Evolutionary conservation across 2,329 filamentous ascomycete genomes (phyloP), one percentile per base, ranked within the genome.

Genomic region (Fusarium sublunatum): DNA sequence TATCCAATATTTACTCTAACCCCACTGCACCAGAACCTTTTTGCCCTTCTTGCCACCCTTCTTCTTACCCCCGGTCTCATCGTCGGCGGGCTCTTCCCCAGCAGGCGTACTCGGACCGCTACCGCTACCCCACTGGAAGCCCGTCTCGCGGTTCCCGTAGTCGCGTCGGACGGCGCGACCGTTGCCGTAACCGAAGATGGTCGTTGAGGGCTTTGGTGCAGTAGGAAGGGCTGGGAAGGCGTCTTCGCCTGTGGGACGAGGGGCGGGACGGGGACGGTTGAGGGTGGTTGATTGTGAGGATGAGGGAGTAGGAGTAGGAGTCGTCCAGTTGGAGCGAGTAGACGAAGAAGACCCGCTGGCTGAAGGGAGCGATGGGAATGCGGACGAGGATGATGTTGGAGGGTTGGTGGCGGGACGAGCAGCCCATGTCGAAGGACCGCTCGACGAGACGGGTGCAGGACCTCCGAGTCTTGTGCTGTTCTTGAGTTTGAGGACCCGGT

Each of bases 181-280:
- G 5, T 78, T 75, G 2, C 86, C 86, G 66, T 88, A 88, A 3
- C 85, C 85, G 51, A 88, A 87, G 40, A 88, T 86, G 0, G 84
- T 86, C 2, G 84, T 87, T 38, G 80, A 79, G 4, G 85, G 84
- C 70, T 88, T 97, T 0, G 91, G 84, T 2, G 92, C 93, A 0
- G 88, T 83, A 0, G 93, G 93, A 1, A 97, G 82, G 2, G 92
- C 89, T 0, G 93, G 94, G 76, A 97, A 97, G 0, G 88, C 87
- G 61, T 93, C 89, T 40, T 78, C 77, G 42, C 74, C 76, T 28
- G 71, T 72, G 25, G 70, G 58, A 31, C 65, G 68, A 31, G 61
- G 61, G n/a, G 57, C 43, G 13, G 51, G 70, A 25, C 53, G 62
- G 31, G 32, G 55, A n/a, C 53, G 65, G 52, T 62, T 63, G 49